Evolutionary conservation across 83 land plant species (phyloP).

Genomic region (Diphasiastrum complanatum): DNA sequence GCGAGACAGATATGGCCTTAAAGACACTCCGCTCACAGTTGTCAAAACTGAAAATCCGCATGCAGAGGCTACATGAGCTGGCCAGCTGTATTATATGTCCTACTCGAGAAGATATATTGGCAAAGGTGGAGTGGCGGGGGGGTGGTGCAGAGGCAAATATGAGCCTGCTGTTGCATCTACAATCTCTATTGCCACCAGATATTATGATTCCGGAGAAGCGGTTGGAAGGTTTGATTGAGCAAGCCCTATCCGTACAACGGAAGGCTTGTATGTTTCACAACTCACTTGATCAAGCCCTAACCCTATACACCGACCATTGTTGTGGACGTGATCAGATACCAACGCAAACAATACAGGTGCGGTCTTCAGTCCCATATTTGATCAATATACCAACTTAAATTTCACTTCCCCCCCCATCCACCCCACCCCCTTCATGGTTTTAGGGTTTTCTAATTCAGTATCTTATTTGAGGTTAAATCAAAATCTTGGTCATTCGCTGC

Average conservation of each 20-base stretch:
- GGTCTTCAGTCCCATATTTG: too few relatives aligned
- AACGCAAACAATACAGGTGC: conserved; percentile 68
- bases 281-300: conserved; percentile 40
- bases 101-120: conserved; percentile 31
- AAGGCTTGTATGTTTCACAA: conserved; percentile 62
- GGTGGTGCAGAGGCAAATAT: conserved; percentile 22
- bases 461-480: too few relatives aligned
- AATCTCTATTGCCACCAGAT: conserved; percentile 48
- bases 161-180: conserved; percentile 45
- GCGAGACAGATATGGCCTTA: conserved; percentile 37
- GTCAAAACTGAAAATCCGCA: conserved; percentile 34
- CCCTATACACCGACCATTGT: conserved; percentile 56
- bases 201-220: conserved; percentile 53
- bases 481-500: too few relatives aligned
- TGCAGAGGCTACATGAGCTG: conserved; percentile 43
- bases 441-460: too few relatives aligned
- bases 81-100: conserved; percentile 41
- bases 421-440: too few relatives aligned
- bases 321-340: conserved; percentile 67
- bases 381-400: too few relatives aligned
- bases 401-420: too few relatives aligned
- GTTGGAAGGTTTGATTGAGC: conserved; percentile 63
- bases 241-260: conserved; percentile 43
- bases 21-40: conserved; percentile 42
- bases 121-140: conserved; percentile 22